Conservation (phyloP, 192 early-diverging fungal species). For the Mortierella alpina region DNA sequence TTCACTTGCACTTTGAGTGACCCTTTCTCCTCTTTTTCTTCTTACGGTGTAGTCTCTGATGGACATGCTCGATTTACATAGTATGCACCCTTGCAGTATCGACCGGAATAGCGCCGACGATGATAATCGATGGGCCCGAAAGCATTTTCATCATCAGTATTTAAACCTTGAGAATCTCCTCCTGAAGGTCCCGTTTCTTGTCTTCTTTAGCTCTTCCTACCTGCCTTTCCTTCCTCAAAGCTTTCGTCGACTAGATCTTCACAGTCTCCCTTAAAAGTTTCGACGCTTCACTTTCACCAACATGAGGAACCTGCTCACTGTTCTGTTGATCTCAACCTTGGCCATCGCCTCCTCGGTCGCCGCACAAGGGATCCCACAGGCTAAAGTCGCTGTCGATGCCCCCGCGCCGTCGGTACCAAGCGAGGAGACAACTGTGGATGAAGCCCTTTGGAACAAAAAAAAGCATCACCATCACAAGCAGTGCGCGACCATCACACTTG, state of each 20-base stretch:
- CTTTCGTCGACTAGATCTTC: background rate
- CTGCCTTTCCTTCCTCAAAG: background rate
- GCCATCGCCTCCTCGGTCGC: slow-evolving; percentile 3
- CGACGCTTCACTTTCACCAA: background rate
- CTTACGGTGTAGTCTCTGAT: too few species aligned
- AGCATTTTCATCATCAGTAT: background rate
- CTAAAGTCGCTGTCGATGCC: background rate
- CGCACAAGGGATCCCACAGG: background rate
- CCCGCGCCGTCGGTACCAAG: background rate
- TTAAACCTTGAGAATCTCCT: slow-evolving; percentile 1
- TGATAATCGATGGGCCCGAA: background rate
- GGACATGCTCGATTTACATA: too few species aligned
- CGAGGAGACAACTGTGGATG: background rate
- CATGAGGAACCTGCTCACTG: slow-evolving; percentile 4
- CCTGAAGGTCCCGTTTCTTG: background rate
- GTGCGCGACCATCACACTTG: background rate
- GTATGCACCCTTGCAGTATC: background rate
- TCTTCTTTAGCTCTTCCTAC: background rate
- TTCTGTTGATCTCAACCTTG: slow-evolving; percentile 4
- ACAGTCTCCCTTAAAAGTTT: slow-evolving; percentile 3
- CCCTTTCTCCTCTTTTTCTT: too few species aligned
- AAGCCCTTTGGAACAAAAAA: background rate
- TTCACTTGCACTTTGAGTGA: too few species aligned
- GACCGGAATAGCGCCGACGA: slow-evolving; percentile 1
- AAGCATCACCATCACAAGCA: slow-evolving; percentile 1